Evolutionary conservation across 1,139 yeast genomes (phyloP).

Genomic region (Hansenula sp.): DNA sequence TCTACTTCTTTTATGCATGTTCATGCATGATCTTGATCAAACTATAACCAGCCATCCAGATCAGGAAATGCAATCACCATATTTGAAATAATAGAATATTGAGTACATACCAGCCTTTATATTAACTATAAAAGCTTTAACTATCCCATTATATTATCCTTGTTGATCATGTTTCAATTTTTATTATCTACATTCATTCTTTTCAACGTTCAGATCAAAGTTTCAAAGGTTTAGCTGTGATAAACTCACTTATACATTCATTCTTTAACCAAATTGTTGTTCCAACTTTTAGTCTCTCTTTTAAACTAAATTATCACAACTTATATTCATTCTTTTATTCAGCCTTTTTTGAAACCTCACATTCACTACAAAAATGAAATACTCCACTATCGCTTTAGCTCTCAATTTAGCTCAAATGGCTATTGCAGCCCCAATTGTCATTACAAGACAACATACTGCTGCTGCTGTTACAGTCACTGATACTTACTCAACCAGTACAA

Average conservation of each 20-base stretch:
- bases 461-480: slow-evolving; percentile 49
- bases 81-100: background rate
- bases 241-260: background rate
- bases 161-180: background rate
- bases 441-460: slow-evolving; percentile 66
- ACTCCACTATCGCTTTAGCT: slow-evolving; percentile 6
- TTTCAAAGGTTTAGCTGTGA: background rate
- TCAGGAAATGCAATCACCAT: background rate
- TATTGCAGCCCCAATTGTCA: slow-evolving; percentile 28
- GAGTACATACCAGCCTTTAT: background rate
- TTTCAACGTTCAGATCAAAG: background rate
- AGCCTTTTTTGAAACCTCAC: background rate
- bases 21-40: slow-evolving; percentile 1
- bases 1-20: background rate
- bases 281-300: slow-evolving; percentile 3
- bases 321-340: slow-evolving; percentile 1
- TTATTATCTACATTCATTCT: background rate
- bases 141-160: background rate
- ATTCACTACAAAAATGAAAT: slow-evolving; percentile 6
- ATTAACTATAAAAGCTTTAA: background rate
- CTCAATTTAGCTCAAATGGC: slow-evolving; percentile 13
- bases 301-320: background rate
- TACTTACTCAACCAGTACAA: slow-evolving; percentile 53
- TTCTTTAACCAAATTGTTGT: background rate
- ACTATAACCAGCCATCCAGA: slow-evolving; percentile 3